Evolutionary conservation across 495 filamentous ascomycete genomes (phyloP).

Genomic region (Staphylotrichum longicolle): DNA sequence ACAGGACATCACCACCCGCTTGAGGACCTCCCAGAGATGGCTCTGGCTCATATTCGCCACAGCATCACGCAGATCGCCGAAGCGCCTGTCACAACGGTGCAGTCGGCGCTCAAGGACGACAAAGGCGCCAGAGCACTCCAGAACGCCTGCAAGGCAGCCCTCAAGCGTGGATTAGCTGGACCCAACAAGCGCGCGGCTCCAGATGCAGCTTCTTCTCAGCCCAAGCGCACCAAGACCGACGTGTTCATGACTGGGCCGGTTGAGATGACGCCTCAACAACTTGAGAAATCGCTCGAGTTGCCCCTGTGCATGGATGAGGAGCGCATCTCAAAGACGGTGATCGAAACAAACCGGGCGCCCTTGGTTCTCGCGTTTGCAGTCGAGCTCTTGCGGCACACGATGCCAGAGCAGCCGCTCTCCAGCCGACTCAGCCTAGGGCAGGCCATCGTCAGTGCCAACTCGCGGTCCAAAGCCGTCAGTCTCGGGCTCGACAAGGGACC

Average conservation of each 20-base stretch:
- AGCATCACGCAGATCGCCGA: slow-evolving; percentile 65
- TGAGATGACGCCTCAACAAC: slow-evolving; percentile 55
- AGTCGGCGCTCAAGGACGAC: slow-evolving; percentile 62
- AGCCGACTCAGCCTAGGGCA: slow-evolving; percentile 76
- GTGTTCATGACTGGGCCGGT: slow-evolving; percentile 36
- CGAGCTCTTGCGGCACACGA: slow-evolving; percentile 68
- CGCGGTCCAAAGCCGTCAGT: slow-evolving; percentile 68
- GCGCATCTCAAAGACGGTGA: slow-evolving; percentile 52
- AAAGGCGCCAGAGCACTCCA: slow-evolving; percentile 67
- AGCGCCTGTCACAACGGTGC: slow-evolving; percentile 51
- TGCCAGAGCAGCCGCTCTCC: slow-evolving; percentile 79
- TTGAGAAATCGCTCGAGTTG: slow-evolving; percentile 64
- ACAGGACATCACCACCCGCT: not conserved
- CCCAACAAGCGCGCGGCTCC: slow-evolving; percentile 41
- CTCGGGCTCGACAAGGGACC: slow-evolving; percentile 66
- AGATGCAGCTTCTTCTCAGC: slow-evolving; percentile 14
- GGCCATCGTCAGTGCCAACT: slow-evolving; percentile 75
- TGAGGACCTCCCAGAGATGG: not conserved
- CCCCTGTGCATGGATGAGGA: slow-evolving; percentile 59
- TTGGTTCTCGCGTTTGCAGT: slow-evolving; percentile 79
- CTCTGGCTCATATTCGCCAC: slow-evolving; percentile 18
- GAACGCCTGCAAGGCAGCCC: slow-evolving; percentile 64
- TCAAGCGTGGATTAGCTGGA: slow-evolving; percentile 41
- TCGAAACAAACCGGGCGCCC: slow-evolving; percentile 77
- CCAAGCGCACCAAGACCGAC: slow-evolving; percentile 47